Percentiles rank a stretch among this genome's conserved stretches.
Evolutionary conservation across 257 asterid genomes (phyloP).

Genomic region (Solanum okadae): DNA sequence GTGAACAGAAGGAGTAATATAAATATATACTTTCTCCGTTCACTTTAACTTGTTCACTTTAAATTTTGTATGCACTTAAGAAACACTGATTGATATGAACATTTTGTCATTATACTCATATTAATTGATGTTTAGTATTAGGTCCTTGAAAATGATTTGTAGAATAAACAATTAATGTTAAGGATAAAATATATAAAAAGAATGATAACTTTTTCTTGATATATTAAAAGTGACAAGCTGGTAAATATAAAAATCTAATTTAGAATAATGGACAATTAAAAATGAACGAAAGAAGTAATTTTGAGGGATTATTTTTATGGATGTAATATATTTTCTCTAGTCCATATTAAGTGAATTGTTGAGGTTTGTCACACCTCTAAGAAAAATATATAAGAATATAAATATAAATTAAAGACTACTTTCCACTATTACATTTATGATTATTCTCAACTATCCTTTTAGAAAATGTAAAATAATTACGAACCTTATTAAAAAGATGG

Average conservation of each 20-base stretch:
- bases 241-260: too few species aligned
- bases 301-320: neutral
- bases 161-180: too few species aligned
- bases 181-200: too few species aligned
- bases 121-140: neutral
- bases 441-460: neutral
- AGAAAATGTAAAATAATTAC: too few species aligned
- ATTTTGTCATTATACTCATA: neutral
- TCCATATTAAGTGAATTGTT: neutral
- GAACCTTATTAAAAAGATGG: neutral
- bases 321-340: neutral
- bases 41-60: neutral
- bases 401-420: too few species aligned
- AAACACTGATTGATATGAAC: neutral
- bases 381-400: too few species aligned
- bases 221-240: too few species aligned
- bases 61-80: too few species aligned
- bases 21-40: neutral
- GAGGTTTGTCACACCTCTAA: neutral
- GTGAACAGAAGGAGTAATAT: neutral
- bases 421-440: too few species aligned
- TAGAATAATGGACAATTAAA: neutral
- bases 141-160: too few species aligned
- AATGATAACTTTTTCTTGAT: too few species aligned
- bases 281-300: neutral